phyloP scores from a whole-genome alignment of 176 grass and related monocot species.

The Zea luxurians region DNA sequence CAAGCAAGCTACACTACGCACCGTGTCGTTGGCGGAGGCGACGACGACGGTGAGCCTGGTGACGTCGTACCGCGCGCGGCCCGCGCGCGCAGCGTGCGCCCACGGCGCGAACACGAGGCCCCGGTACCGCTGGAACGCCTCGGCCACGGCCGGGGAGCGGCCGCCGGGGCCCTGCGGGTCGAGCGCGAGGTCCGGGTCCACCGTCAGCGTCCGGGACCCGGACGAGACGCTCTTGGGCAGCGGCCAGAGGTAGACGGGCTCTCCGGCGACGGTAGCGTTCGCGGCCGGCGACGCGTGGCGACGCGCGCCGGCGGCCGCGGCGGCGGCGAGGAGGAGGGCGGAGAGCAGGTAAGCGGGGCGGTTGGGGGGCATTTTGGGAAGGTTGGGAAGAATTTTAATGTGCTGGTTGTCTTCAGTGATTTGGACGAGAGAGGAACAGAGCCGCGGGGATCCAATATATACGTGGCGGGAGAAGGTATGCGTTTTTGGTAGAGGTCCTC shows the following conservation, averaged over 20 bases:
- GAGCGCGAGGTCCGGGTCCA: conserved; percentile 74
- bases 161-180: conserved; percentile 39
- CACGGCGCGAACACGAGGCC: conserved; percentile 63
- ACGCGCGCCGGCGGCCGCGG: conserved; percentile 31
- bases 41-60: conserved; percentile 65
- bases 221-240: conserved; percentile 60
- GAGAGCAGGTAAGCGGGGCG: conserved; percentile 23
- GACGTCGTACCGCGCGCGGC: conserved; percentile 44
- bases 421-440: background rate
- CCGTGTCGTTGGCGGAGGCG: conserved; percentile 71
- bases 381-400: background rate
- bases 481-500: background rate
- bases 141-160: conserved; percentile 43
- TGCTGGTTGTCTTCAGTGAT: background rate
- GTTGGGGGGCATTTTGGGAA: conserved; percentile 54
- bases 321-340: conserved; percentile 29
- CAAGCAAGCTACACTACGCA: conserved; percentile 28
- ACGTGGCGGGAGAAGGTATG: background rate
- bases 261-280: conserved; percentile 27
- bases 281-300: conserved; percentile 20
- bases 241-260: conserved; percentile 73
- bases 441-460: too few species aligned
- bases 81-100: conserved; percentile 41
- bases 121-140: conserved; percentile 75
- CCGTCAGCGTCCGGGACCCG: conserved; percentile 50